Base-by-base conservation (phyloP, 495 filamentous ascomycete species). In the Aspergillus homomorphus region DNA sequence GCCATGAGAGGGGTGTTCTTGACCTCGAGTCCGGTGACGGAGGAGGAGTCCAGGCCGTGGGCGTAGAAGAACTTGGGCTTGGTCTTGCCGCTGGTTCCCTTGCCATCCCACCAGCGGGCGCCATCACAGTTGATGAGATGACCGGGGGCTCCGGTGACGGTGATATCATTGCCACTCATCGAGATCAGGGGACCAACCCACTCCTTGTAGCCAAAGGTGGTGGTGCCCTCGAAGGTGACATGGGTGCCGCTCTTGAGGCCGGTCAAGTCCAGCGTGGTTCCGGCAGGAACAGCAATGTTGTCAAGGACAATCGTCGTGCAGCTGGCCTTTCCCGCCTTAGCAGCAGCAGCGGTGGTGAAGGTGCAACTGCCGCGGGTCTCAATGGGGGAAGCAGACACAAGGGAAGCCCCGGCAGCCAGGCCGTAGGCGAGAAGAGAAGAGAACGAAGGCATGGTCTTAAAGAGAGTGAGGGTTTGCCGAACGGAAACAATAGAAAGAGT, bases 1-100 rank as follows among this genome's bases (percentile, higher is more conserved):
- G 71, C 77, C 53, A 89, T 86, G 4, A 89, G 82, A 0, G 86
- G 87, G 8, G 82, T 80, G 62, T 89, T 87, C 64, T 77, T 53
- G 54, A 83, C 72, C 19, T 76, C 65, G 15, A 83, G 62, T 28
- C 70, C 66, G 15, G 59, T 69, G 70, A 83, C 82, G 20, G 67
- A 69, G 0, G 78, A 81, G 0, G 41, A 48, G 44, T 48, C 70
- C 18, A 82, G 61, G 15, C 61, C 54, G 57, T 80, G 76, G 3
- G 77, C 78, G 42, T 73, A 69, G 69, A 81, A 80, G 61, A 81
- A 80, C 64, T 79, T 77, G 21, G 76, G 76, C 69, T 80, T 81
- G 18, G 68, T 80, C 67, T 76, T 78, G 52, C 77, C 76, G 58
- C 76, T 78, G 49, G 62, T 60, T 7, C 78, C 78, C 61, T 76